Conservation (phyloP, 495 filamentous ascomycete genomes). For the Penicillium argentinense region DNA sequence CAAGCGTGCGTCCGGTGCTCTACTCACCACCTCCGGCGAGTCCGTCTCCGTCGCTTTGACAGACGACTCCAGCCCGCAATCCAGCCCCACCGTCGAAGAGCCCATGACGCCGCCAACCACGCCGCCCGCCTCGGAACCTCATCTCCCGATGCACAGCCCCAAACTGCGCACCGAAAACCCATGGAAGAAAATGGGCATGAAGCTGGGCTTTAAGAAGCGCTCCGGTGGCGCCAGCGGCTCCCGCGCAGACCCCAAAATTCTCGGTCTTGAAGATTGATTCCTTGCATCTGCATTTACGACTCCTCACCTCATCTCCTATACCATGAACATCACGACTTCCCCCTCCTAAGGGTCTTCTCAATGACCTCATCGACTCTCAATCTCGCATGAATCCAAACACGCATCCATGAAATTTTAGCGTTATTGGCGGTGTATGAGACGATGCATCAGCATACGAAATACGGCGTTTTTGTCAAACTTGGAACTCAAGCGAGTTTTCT, state of each 20-base stretch:
- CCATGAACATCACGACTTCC: constrained; percentile 1
- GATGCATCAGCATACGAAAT: constrained; percentile 34
- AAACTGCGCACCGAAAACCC: constrained; percentile 55
- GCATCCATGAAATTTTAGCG: constrained; percentile 25
- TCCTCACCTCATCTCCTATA: neutral
- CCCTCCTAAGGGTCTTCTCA: no score
- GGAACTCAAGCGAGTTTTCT: no score
- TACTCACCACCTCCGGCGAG: constrained; percentile 40
- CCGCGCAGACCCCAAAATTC: constrained; percentile 33
- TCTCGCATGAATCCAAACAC: constrained; percentile 15
- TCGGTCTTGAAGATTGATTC: constrained; percentile 36
- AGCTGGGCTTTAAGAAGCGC: constrained; percentile 68
- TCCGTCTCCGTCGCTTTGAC: constrained; percentile 38
- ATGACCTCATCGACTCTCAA: constrained; percentile 11
- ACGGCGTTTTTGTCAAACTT: constrained; percentile 36
- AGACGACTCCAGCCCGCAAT: constrained; percentile 48
- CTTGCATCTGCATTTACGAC: neutral
- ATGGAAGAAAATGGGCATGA: constrained; percentile 86
- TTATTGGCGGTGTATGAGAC: constrained; percentile 35
- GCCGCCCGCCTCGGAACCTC: constrained; percentile 65
- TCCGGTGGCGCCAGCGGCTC: constrained; percentile 34
- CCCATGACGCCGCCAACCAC: constrained; percentile 91
- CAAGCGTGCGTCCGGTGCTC: constrained; percentile 38
- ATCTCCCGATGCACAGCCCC: constrained; percentile 51
- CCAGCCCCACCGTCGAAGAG: constrained; percentile 52